Evolutionary conservation across 2,329 filamentous ascomycete genomes (phyloP), one percentile per base, ranked within the genome.

Genomic region (Aureobasidium namibiae): DNA sequence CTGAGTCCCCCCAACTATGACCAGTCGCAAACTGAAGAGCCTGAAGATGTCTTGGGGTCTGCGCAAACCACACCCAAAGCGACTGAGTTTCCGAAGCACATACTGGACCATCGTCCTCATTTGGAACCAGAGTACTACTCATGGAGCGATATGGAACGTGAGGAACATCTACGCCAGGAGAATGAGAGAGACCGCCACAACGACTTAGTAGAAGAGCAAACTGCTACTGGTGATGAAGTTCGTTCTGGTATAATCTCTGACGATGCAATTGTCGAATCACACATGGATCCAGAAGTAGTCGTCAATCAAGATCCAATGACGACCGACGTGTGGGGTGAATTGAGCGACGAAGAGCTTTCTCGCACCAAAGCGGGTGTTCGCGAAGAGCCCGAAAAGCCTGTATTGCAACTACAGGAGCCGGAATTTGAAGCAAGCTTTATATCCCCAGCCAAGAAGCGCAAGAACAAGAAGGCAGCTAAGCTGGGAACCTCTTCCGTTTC

Each of bases 21-120:
- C n/a, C 41, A 36, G 8, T 8, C 36, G n/a, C 38, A n/a, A 3
- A 18, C 14, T 10, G 57, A 59, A 8, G 29, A 59, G 10, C 26
- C 14, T 5, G 67, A 74, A 9, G 81, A 85, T 52, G 68, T 80
- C 29, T 73, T 84, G 9, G 85, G 78, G 45, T 89, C 86, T 6
- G 76, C 84, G 63, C 82, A 89, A 67, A 80, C 81, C 0, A 91
- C 88, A 1, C 88, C 88, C 1, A 88, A 83, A 62, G 85, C 85
- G 4, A 78, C 77, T 18, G 71, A 75, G 10, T 80, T 80, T 54
- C 69, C 73, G 14, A 59, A 72, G 46, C 66, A 65, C 33, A 56
- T 60, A 3, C 23, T 64, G 4, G 63, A 66, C 52, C 60, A 61
- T 46, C 63, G 46, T n/a, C 53, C 44, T 50, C 57, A 50, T 36